Percentiles rank a stretch among this genome's conserved stretches.
Conservation (phyloP, 805 yeast genomes). For the Kodamaea kakaduensis region DNA sequence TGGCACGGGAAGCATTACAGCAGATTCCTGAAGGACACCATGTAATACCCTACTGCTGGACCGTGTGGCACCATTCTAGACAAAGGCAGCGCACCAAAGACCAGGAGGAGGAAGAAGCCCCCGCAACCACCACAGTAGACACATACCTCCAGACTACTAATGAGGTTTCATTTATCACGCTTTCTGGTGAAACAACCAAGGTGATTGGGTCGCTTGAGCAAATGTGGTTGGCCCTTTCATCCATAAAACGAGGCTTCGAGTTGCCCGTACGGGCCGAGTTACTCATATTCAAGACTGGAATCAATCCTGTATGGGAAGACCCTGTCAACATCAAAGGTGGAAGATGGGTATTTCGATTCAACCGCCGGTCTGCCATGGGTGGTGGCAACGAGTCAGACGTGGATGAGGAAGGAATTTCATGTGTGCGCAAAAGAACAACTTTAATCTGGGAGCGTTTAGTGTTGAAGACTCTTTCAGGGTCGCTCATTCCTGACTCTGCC, state of each 20-base stretch:
- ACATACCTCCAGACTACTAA: constrained; percentile 45
- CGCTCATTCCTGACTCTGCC: constrained; percentile 39
- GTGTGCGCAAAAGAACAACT: constrained; percentile 32
- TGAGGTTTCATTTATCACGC: constrained; percentile 37
- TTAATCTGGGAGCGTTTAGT: constrained; percentile 56
- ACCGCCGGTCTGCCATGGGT: constrained; percentile 24
- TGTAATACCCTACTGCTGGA: constrained; percentile 46
- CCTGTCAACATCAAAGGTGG: constrained; percentile 59
- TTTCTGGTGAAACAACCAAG: constrained; percentile 17
- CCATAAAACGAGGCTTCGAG: constrained; percentile 36
- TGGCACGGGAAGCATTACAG: constrained; percentile 29
- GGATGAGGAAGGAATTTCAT: constrained; percentile 17
- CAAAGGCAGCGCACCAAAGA: constrained; percentile 19
- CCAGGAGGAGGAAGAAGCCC: constrained; percentile 12
- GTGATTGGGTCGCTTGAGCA: constrained; percentile 49
- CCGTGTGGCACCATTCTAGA: constrained; percentile 46
- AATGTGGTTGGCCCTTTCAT: constrained; percentile 44
- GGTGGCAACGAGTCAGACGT: constrained; percentile 9
- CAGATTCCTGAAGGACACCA: constrained; percentile 31
- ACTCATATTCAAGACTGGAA: constrained; percentile 54
- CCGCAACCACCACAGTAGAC: constrained; percentile 25
- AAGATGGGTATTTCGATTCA: constrained; percentile 55
- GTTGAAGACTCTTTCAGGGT: constrained; percentile 48
- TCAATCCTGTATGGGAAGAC: constrained; percentile 68
- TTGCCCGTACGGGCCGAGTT: constrained; percentile 48